Evolutionary conservation across 352 stramenopile species (phyloP).

Genomic region (Pythium inflatum): DNA sequence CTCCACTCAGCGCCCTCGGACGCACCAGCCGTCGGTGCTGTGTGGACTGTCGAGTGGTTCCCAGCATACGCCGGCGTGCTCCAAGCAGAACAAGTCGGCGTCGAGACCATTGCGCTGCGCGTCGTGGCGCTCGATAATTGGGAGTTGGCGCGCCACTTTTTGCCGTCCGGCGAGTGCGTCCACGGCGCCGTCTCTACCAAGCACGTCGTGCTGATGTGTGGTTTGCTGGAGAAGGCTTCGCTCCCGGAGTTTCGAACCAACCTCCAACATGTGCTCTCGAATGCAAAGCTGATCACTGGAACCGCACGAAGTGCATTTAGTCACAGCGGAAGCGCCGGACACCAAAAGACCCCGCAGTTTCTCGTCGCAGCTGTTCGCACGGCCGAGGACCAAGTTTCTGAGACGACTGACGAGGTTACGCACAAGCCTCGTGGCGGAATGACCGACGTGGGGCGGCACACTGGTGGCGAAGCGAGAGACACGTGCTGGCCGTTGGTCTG

Average conservation of each 20-base stretch:
- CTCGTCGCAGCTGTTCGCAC: slow-evolving; percentile 40
- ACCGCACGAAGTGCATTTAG: slow-evolving; percentile 33
- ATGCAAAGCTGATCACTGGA: slow-evolving; percentile 34
- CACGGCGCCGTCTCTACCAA: slow-evolving; percentile 44
- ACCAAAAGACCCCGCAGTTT: slow-evolving; percentile 67
- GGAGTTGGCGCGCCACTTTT: slow-evolving; percentile 43
- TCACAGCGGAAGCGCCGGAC: slow-evolving; percentile 20
- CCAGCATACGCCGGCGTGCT: slow-evolving; percentile 52
- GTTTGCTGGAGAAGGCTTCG: slow-evolving; percentile 19
- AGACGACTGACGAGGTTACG: background rate
- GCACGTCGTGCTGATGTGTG: slow-evolving; percentile 39
- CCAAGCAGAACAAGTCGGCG: slow-evolving; percentile 39
- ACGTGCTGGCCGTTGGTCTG: slow-evolving; percentile 63
- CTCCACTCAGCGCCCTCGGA: background rate
- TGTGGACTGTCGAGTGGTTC: slow-evolving; percentile 42
- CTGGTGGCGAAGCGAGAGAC: slow-evolving; percentile 41
- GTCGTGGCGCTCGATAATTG: slow-evolving; percentile 53
- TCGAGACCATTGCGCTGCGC: slow-evolving; percentile 34
- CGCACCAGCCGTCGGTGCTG: background rate
- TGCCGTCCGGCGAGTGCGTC: slow-evolving; percentile 36
- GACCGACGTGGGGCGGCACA: slow-evolving; percentile 60
- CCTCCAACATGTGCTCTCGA: slow-evolving; percentile 27
- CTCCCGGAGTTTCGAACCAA: slow-evolving; percentile 3
- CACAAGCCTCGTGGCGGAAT: slow-evolving; percentile 37
- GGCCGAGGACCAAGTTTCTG: slow-evolving; percentile 14